Evolutionary conservation across 2,329 filamentous ascomycete species (phyloP).

Genomic region (Neoscytalidium dimidiatum): DNA sequence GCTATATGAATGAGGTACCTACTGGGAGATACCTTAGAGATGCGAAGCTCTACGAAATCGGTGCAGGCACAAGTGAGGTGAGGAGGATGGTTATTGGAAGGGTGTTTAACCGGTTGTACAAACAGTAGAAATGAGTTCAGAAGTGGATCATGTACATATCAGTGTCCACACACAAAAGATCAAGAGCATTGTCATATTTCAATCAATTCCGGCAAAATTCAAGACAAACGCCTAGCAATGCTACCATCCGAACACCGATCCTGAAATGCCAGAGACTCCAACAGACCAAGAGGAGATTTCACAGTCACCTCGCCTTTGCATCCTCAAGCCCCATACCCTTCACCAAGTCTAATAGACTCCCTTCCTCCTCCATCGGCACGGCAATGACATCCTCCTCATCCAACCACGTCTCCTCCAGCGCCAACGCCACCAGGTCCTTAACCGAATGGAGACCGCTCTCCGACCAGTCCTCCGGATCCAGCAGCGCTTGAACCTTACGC

Average conservation of each 20-base stretch:
- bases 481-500: constrained; percentile 35
- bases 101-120: constrained; percentile 84
- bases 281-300: background rate
- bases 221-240: background rate
- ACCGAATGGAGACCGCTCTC: constrained; percentile 30
- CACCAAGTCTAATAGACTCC: constrained; percentile 13
- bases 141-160: background rate
- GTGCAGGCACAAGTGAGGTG: constrained; percentile 93
- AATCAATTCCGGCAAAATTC: background rate
- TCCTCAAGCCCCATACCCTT: background rate
- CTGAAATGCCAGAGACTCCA: background rate
- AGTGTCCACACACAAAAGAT: background rate
- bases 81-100: constrained; percentile 91
- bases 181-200: no score
- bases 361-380: background rate
- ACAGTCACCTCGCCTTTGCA: background rate
- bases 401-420: constrained; percentile 37
- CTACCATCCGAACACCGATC: background rate
- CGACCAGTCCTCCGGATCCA: constrained; percentile 41
- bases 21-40: constrained; percentile 81
- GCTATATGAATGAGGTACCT: constrained; percentile 93
- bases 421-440: constrained; percentile 37
- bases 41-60: constrained; percentile 90
- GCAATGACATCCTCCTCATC: constrained; percentile 33
- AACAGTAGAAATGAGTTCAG: background rate